These are phyloP conservation scores for Papiliotrema nemorosa DNA, from an alignment of 1,284 basidiomycete genomes.

Conservation along the genomic window DNA sequence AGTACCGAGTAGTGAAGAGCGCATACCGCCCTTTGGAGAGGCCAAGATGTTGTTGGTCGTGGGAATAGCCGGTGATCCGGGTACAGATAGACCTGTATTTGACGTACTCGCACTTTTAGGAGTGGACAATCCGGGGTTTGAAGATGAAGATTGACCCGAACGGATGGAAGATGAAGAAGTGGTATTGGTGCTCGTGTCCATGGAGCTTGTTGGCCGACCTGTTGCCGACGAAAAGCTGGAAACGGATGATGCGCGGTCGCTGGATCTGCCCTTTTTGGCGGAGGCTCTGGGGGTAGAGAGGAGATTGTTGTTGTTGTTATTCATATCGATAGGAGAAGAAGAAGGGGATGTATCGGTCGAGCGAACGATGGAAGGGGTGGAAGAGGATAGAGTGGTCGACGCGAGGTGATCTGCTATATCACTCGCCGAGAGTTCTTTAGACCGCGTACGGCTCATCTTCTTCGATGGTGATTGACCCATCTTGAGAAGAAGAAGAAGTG, in stretches of 20 bases:
- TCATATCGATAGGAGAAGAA: constrained; percentile 20
- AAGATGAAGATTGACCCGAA: constrained; percentile 8
- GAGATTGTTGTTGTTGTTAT: constrained; percentile 1
- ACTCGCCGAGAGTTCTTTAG: constrained; percentile 46
- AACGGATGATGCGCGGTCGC: constrained; percentile 14
- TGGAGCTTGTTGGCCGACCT: neutral
- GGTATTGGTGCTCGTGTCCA: constrained; percentile 10
- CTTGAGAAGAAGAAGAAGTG: constrained; percentile 9
- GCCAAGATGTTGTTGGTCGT: constrained; percentile 15
- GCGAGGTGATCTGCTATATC: constrained; percentile 44
- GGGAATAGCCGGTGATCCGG: constrained; percentile 13
- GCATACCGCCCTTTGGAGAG: constrained; percentile 8
- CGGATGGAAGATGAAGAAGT: constrained; percentile 14
- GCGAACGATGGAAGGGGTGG: constrained; percentile 1
- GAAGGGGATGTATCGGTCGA: constrained; percentile 1
- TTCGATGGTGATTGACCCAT: constrained; percentile 51
- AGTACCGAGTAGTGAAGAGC: constrained; percentile 9
- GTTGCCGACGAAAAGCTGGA: constrained; percentile 21
- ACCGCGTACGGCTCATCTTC: constrained; percentile 50
- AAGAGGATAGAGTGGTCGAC: constrained; percentile 26
- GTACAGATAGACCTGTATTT: constrained; percentile 1
- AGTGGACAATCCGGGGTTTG: neutral
- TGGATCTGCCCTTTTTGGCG: constrained; percentile 8
- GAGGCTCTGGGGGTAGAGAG: constrained; percentile 8
- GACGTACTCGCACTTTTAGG: neutral